Conservation (phyloP, 2,329 filamentous ascomycete species). For the Gnomoniopsis sp. region DNA sequence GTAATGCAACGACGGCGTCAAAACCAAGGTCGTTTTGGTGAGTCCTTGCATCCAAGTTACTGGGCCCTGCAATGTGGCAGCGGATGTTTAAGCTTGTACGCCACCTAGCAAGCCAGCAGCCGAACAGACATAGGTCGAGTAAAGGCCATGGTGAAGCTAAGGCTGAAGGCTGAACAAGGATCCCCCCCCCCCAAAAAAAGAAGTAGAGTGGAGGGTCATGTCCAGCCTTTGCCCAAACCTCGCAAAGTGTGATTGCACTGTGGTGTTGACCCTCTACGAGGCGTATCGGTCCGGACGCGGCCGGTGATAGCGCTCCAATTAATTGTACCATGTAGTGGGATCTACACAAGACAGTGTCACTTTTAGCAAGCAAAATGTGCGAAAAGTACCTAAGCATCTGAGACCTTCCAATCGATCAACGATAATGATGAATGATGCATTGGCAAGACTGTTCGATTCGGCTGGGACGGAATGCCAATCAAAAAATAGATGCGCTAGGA, state of each 20-base stretch:
- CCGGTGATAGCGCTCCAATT: no score
- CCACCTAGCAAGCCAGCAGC: constrained; percentile 12
- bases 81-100: constrained; percentile 18
- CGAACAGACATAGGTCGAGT: not conserved
- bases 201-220: not conserved
- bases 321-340: no score
- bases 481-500: not conserved
- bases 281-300: no score
- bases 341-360: no score
- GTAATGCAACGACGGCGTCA: not conserved
- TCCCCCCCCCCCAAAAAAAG: not conserved
- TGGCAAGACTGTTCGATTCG: no score
- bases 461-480: not conserved
- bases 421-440: no score
- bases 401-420: no score
- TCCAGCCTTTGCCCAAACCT: no score
- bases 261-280: no score
- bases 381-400: no score
- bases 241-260: no score
- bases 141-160: not conserved
- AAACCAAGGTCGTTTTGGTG: not conserved
- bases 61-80: constrained; percentile 16
- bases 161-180: not conserved
- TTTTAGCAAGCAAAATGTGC: no score
- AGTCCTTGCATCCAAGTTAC: constrained; percentile 8